These are phyloP conservation scores for Exophiala xenobiotica DNA, from an alignment of 2,329 filamentous ascomycete species.

Conservation along the genomic window DNA sequence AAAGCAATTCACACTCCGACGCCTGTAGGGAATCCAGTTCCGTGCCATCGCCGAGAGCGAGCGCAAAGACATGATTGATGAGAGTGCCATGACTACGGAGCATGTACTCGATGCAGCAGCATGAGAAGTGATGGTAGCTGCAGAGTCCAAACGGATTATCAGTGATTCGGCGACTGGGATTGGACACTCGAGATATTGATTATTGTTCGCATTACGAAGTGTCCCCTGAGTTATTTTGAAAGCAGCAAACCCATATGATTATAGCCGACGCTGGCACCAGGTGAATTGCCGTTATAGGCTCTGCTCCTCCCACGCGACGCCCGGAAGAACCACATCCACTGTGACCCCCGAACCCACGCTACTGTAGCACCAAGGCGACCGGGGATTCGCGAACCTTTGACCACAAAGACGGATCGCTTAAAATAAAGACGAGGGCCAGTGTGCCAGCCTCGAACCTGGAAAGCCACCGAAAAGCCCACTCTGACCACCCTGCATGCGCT, in stretches of 20 bases:
- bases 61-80: too few species aligned
- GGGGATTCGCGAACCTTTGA: conserved; percentile 5
- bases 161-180: too few species aligned
- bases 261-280: background rate
- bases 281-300: background rate
- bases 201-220: background rate
- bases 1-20: too few species aligned
- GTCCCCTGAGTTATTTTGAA: background rate
- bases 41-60: too few species aligned
- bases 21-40: too few species aligned
- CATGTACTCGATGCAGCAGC: too few species aligned
- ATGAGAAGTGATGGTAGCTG: too few species aligned
- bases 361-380: background rate
- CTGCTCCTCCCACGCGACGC: background rate
- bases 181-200: background rate
- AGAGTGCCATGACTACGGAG: too few species aligned
- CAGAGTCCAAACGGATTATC: too few species aligned
- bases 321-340: background rate
- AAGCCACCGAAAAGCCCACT: too few species aligned
- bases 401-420: conserved; percentile 1
- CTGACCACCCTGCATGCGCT: too few species aligned
- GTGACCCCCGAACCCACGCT: background rate
- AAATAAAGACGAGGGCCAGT: background rate
- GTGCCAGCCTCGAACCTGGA: background rate
- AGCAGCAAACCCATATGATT: background rate